phyloP scores from a whole-genome alignment of 208 protist genomes.

The Leishmania tarentolae region DNA sequence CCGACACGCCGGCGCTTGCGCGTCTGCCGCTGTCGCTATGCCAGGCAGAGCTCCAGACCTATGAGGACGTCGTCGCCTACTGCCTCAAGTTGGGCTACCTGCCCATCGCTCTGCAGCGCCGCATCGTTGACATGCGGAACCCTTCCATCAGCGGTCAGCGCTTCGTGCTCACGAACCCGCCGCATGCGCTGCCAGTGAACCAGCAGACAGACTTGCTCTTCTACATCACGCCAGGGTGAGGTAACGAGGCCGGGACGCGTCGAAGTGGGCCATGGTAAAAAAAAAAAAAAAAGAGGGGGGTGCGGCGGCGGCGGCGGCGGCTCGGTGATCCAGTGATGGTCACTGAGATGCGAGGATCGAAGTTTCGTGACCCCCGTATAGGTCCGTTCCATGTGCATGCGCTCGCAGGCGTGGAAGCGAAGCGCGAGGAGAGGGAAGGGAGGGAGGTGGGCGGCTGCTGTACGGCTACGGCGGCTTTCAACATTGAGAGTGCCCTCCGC shows the following conservation, averaged over 20 bases:
- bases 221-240: constrained; percentile 59
- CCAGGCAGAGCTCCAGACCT: constrained; percentile 60
- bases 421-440: background rate
- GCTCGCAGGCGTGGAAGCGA: background rate
- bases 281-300: too few relatives aligned
- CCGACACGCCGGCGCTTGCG: constrained; percentile 60
- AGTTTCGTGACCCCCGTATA: too few relatives aligned
- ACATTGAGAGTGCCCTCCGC: too few relatives aligned
- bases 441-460: background rate
- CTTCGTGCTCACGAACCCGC: constrained; percentile 84
- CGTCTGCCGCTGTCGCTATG: constrained; percentile 56
- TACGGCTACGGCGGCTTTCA: too few relatives aligned
- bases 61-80: constrained; percentile 75
- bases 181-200: constrained; percentile 53
- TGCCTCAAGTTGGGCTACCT: constrained; percentile 67
- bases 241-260: background rate
- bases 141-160: constrained; percentile 70
- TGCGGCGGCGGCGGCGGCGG: too few relatives aligned
- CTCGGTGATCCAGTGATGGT: background rate
- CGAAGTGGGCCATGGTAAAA: background rate
- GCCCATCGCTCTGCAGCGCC: constrained; percentile 74
- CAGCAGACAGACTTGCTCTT: constrained; percentile 69
- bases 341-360: background rate
- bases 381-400: background rate
- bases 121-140: constrained; percentile 59